phyloP scores from a whole-genome alignment of 2,329 filamentous ascomycete species.

The Setomelanomma holmii region DNA sequence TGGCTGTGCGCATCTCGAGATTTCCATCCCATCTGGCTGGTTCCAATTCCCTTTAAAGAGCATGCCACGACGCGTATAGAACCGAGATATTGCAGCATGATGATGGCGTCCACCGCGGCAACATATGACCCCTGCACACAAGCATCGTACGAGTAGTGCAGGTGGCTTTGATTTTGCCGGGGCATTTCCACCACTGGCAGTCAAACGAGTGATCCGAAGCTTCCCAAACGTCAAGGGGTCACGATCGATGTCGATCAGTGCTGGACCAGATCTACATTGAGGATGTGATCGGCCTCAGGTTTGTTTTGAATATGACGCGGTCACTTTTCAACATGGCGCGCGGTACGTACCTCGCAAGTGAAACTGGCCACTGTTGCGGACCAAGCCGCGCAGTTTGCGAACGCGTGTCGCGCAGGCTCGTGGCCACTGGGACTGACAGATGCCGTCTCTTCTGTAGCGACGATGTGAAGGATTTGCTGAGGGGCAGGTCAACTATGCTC shows the following conservation, averaged over 20 bases:
- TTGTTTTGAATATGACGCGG: constrained; percentile 23
- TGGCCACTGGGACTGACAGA: neutral
- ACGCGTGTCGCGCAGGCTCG: neutral
- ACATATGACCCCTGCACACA: constrained; percentile 17
- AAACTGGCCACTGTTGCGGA: constrained; percentile 13
- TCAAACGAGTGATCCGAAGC: constrained; percentile 21
- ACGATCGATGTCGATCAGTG: constrained; percentile 35
- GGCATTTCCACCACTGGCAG: constrained; percentile 38
- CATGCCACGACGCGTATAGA: constrained; percentile 13
- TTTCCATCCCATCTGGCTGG: neutral
- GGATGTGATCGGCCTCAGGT: constrained; percentile 20
- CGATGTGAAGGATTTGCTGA: neutral
- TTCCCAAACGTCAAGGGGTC: constrained; percentile 21
- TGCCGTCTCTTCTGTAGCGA: neutral
- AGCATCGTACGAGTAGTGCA: constrained; percentile 39
- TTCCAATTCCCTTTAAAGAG: constrained; percentile 8
- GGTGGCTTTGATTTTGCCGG: constrained; percentile 33
- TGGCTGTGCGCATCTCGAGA: neutral
- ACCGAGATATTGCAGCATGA: constrained; percentile 15
- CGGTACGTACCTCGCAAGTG: constrained; percentile 11
- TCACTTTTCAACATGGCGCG: constrained; percentile 30
- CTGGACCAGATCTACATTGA: constrained; percentile 26
- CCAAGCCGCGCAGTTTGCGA: constrained; percentile 4
- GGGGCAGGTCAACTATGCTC: constrained; percentile 8
- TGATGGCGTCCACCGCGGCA: constrained; percentile 37